phyloP scores from a whole-genome alignment of 1,139 yeast genomes.

The Kluyveromyces sp. region DNA sequence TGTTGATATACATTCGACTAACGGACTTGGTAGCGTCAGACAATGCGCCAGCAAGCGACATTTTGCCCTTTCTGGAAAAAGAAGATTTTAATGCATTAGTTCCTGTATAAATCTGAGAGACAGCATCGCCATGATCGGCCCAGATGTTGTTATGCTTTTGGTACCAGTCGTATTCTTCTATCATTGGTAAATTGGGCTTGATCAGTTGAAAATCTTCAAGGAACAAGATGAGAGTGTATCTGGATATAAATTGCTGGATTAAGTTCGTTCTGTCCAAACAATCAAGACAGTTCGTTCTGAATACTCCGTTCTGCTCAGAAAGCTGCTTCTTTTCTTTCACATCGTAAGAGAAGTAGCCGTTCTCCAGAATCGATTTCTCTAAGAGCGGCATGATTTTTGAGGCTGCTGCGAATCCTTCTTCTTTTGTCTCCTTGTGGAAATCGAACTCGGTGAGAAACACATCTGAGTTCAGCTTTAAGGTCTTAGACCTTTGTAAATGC shows the following conservation, averaged over 20 bases:
- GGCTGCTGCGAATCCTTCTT: constrained; percentile 84
- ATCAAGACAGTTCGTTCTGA: constrained; percentile 89
- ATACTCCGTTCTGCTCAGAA: constrained; percentile 80
- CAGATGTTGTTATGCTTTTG: constrained; percentile 72
- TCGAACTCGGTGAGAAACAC: constrained; percentile 75
- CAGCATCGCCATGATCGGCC: constrained; percentile 98
- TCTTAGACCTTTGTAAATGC: constrained; percentile 37
- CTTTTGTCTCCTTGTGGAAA: constrained; percentile 86
- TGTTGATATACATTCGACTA: constrained; percentile 89
- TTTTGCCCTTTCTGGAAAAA: constrained; percentile 87
- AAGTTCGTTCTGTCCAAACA: constrained; percentile 92
- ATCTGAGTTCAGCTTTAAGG: constrained; percentile 38
- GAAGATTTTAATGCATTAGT: constrained; percentile 94
- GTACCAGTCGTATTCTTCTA: constrained; percentile 43
- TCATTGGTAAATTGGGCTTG: constrained; percentile 25
- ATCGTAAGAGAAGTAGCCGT: constrained; percentile 73
- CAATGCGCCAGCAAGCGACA: constrained; percentile 93
- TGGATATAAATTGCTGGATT: constrained; percentile 79
- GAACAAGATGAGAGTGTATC: constrained; percentile 59
- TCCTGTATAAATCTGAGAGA: constrained; percentile 94
- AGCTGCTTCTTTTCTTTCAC: constrained; percentile 41
- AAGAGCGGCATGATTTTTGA: constrained; percentile 58
- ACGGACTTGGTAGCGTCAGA: constrained; percentile 96
- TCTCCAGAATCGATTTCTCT: constrained; percentile 59
- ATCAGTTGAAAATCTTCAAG: constrained; percentile 42